Base-by-base conservation (phyloP, 768 basidiomycete species). In the Fibroporia radiculosa region DNA sequence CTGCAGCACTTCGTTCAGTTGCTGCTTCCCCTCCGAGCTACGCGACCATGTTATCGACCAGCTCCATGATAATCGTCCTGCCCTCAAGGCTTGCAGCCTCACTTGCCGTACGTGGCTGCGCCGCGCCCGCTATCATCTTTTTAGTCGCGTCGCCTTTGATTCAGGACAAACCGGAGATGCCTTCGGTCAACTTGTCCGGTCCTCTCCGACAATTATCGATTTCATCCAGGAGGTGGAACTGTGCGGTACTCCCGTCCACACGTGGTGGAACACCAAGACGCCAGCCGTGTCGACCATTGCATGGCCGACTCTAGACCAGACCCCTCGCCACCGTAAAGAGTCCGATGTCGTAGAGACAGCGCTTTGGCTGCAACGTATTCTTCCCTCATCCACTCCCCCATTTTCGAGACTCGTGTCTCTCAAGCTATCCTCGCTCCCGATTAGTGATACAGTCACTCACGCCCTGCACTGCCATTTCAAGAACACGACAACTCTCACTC, bases 1-100 rank as follows among this genome's bases (percentile, higher is more conserved):
- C 29, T 10, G 29, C n/a, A n/a, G n/a, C n/a, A n/a, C n/a, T n/a
- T n/a, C n/a, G 16, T 35, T 35, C 10, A n/a, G 34, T 19, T 35
- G 34, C 14, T 35, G 6, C 28, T 38, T 71, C 7, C 68, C 70
- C 14, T 50, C 58, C 28, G 62, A 63, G 45, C 40, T 63, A 31
- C 49, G 48, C 29, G 62, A 63, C 45, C 42, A 37, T 14, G 49
- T 63, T 27, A 50, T 63, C n/a, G 57, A 59, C 54, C 36, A 45
- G 24, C 52, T 64, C 10, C 51, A 53, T 31, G 37, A 45, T 20
- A 54, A 64, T 45, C 27, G 14, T 8, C 31, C 22, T 3, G 35
- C 58, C 6, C 47, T 62, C 11, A 41, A 36, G 5, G 47, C 45
- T 2, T 57, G 54, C 43, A 49, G 52, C 20, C 48, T 58, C 14